Evolutionary conservation across 1,284 basidiomycete species (phyloP).

Genomic region (Cerioporus squamosus): DNA sequence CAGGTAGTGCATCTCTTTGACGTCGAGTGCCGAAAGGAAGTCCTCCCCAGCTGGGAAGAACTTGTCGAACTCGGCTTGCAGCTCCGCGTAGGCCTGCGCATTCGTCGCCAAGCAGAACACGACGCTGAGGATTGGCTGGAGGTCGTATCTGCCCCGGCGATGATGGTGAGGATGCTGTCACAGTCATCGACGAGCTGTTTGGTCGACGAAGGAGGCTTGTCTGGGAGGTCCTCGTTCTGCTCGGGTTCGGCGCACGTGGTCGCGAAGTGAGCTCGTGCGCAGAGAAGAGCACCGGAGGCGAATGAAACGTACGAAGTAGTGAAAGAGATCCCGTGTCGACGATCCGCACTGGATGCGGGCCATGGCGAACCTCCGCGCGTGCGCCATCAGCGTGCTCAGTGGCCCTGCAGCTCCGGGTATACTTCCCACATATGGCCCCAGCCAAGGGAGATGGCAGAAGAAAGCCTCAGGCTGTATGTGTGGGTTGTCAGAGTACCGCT

Average conservation of each 20-base stretch:
- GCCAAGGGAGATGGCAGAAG: constrained; percentile 23
- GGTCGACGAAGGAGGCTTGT: constrained; percentile 14
- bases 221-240: constrained; percentile 27
- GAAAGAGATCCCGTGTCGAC: constrained; percentile 26
- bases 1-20: constrained; percentile 34
- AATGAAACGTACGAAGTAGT: constrained; percentile 18
- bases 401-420: constrained; percentile 12
- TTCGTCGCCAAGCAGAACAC: constrained; percentile 28
- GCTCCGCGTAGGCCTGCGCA: constrained; percentile 23
- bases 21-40: constrained; percentile 23
- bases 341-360: constrained; percentile 12
- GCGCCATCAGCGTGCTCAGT: constrained; percentile 4
- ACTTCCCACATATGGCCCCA: constrained; percentile 10
- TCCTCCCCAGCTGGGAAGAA: constrained; percentile 33
- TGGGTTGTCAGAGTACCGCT: not conserved
- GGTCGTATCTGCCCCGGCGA: constrained; percentile 39
- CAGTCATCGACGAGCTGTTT: constrained; percentile 22
- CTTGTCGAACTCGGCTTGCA: constrained; percentile 33
- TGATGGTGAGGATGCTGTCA: constrained; percentile 25
- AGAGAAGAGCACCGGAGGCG: too few species aligned
- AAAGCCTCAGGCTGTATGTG: constrained; percentile 6
- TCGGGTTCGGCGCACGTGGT: not conserved
- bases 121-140: constrained; percentile 24
- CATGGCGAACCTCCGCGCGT: constrained; percentile 6
- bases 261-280: not conserved